Evolutionary conservation across 2,329 filamentous ascomycete species (phyloP).

Genomic region (Pseudocercospora cruenta): DNA sequence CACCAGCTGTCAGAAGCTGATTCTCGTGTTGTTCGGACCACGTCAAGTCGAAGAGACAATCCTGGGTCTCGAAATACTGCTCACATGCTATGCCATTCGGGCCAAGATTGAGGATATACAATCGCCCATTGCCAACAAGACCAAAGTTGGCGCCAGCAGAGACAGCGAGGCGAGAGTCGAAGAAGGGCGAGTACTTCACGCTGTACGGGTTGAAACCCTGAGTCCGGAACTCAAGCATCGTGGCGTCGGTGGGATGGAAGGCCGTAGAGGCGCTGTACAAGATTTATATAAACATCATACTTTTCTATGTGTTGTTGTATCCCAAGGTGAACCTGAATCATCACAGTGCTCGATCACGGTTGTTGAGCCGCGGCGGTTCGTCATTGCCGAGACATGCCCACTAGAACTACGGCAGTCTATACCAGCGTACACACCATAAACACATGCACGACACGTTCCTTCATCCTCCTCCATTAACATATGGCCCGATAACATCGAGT

Average conservation of each 20-base stretch:
- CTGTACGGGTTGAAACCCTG: slow-evolving; percentile 94
- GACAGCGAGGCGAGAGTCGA: slow-evolving; percentile 90
- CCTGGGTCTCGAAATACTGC: slow-evolving; percentile 94
- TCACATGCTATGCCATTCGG: slow-evolving; percentile 80
- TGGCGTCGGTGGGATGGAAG: slow-evolving; percentile 25
- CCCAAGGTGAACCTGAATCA: background rate
- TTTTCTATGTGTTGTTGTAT: background rate
- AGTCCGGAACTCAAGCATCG: slow-evolving; percentile 92
- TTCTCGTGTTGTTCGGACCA: slow-evolving; percentile 98
- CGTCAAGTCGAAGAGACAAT: slow-evolving; percentile 89
- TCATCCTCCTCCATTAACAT: background rate
- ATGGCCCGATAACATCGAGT: background rate
- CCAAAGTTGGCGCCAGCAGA: slow-evolving; percentile 93
- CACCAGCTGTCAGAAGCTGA: slow-evolving; percentile 84
- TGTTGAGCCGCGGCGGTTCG: background rate
- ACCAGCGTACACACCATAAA: background rate
- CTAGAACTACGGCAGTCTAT: background rate
- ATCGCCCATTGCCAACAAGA: slow-evolving; percentile 89
- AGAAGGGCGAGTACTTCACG: slow-evolving; percentile 98
- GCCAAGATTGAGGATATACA: slow-evolving; percentile 83
- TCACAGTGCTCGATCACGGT: background rate
- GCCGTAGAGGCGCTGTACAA: background rate
- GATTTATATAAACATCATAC: background rate
- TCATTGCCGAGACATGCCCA: background rate
- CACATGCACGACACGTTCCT: background rate